A percentile compares a stretch with the other conserved stretches of the same genome.
These are phyloP conservation scores for Zygosaccharomyces kombuchaensis DNA, from an alignment of 805 yeast species.

Conservation along the genomic window DNA sequence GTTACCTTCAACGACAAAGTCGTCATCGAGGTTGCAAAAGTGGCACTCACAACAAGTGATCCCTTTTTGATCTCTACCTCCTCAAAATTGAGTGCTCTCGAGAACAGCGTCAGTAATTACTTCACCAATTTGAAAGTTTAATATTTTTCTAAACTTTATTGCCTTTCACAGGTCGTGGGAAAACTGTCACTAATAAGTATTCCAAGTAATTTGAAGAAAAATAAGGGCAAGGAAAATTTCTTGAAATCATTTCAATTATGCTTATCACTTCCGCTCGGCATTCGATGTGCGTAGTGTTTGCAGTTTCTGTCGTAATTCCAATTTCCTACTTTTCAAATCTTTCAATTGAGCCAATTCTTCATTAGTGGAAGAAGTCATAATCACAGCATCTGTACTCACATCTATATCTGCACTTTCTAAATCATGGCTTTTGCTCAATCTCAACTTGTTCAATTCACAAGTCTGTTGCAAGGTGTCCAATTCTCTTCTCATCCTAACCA, in stretches of 20 bases:
- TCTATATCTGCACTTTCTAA: constrained; percentile 12
- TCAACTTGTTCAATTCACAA: constrained; percentile 27
- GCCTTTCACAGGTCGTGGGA: background rate
- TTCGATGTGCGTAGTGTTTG: constrained; percentile 7
- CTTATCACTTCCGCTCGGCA: background rate
- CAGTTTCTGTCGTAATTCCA: constrained; percentile 17
- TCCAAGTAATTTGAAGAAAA: background rate
- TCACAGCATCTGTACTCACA: constrained; percentile 26
- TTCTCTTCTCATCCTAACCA: constrained; percentile 27
- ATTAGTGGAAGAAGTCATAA: constrained; percentile 32
- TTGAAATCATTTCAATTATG: background rate
- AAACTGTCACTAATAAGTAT: background rate
- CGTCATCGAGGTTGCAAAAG: constrained; percentile 56
- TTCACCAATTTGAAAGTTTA: constrained; percentile 20
- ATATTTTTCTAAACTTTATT: background rate
- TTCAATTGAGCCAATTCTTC: constrained; percentile 32
- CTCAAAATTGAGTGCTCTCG: constrained; percentile 60
- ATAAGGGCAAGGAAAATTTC: background rate
- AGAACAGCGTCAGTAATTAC: constrained; percentile 30
- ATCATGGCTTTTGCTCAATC: constrained; percentile 18
- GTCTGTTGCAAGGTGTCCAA: constrained; percentile 29
- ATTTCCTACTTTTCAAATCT: constrained; percentile 23
- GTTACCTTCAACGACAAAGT: constrained; percentile 56
- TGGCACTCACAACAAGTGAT: constrained; percentile 61
- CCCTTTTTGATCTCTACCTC: constrained; percentile 60